Evolutionary conservation across 371 early-diverging fungal species (phyloP).

Genomic region (Choanephora cucurbitarum): DNA sequence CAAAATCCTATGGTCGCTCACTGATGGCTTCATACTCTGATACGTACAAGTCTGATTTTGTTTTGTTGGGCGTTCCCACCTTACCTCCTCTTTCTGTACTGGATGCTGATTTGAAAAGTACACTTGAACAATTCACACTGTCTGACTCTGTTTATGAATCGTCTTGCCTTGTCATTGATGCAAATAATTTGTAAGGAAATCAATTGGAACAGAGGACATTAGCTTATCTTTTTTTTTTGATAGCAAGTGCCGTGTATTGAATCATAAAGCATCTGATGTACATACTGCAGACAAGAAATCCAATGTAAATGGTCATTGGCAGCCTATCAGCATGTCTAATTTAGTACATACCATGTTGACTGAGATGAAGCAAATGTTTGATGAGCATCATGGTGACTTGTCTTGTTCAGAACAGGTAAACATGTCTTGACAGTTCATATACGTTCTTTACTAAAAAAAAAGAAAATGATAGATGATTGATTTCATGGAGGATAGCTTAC

Average conservation of each 20-base stretch:
- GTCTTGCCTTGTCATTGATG: constrained; percentile 59
- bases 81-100: constrained; percentile 51
- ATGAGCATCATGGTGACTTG: constrained; percentile 15
- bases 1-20: constrained; percentile 68
- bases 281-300: constrained; percentile 1
- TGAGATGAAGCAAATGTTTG: constrained; percentile 29
- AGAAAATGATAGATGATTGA: constrained; percentile 1
- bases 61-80: constrained; percentile 61
- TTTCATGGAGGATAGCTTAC: constrained; percentile 43
- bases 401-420: constrained; percentile 37
- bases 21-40: constrained; percentile 63
- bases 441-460: too few relatives aligned
- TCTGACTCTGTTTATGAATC: constrained; percentile 47
- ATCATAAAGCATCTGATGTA: constrained; percentile 25
- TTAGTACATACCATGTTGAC: constrained; percentile 32
- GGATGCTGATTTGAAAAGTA: constrained; percentile 56
- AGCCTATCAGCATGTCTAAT: constrained; percentile 26
- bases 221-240: not conserved
- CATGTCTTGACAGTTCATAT: not conserved
- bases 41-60: constrained; percentile 63
- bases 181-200: constrained; percentile 46
- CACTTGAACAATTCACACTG: constrained; percentile 44
- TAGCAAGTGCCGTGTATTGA: constrained; percentile 42
- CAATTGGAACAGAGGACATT: not conserved
- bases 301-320: constrained; percentile 22